Base-by-base conservation (phyloP, 2,329 filamentous ascomycete species). In the Elsinoe arachidis region DNA sequence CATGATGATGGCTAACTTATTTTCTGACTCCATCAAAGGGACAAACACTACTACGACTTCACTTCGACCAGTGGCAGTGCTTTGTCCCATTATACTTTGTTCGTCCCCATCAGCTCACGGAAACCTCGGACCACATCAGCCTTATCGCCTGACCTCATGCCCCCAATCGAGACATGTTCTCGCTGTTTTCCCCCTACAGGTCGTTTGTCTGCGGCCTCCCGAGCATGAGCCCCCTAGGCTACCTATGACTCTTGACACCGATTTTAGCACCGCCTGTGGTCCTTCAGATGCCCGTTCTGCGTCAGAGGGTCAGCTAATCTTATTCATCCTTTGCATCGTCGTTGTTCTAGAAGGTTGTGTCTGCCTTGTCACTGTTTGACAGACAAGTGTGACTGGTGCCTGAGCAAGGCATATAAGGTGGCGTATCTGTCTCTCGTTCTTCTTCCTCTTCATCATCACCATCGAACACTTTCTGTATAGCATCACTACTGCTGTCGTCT, bases 321-420 rank as follows among this genome's bases (percentile, higher is more conserved):
- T 53, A 39, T 21, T 53, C 26, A 23, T 53, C 49, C 49, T 53
- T 53, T 39, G 17, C 41, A 17, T 39, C 5, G 38, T 34, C 49
- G 37, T 35, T 53, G 33, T 53, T 53, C 49, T 53, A 53, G 49
- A 53, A 53, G 12, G 38, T 30, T 30, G 41, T 53, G 49, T 34
- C 14, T 53, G 49, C 49, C 49, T 53, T 53, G 49, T 5, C 33
- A 46, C 21, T 9, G 7, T 5, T 7, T 30, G 26, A 5, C 5
- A 30, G 26, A 30, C 26, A 39, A 14, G 34, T 38, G 49, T 51
- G 49, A 53, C 34, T 53, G 49, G 37, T 53, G 49, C 49, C 34
- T 53, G 33, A 39, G 19, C 33, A 39, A 46, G 41, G 9, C 23
- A 53, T 53, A 53, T 35, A 15, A 39, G 38, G 26, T 35, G 15